A percentile compares a stretch with the other conserved stretches of the same genome.
These are phyloP conservation scores for Nephelium lappaceum DNA, from an alignment of 345 rosid genomes.

Conservation along the genomic window DNA sequence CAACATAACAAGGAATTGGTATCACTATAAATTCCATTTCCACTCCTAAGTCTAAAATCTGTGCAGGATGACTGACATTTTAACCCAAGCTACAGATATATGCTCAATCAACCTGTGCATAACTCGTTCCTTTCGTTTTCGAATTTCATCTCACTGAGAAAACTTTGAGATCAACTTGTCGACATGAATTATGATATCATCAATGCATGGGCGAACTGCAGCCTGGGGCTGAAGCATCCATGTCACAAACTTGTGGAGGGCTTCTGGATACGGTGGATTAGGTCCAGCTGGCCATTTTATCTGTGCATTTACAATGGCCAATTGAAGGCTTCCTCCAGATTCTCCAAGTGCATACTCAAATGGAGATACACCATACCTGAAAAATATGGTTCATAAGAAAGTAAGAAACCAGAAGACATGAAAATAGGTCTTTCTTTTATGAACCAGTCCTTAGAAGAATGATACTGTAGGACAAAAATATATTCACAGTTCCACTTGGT, in stretches of 20 bases:
- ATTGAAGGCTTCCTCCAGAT: slow-evolving; percentile 95
- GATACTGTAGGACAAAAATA: background rate
- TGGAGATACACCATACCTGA: slow-evolving; percentile 92
- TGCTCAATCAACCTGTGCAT: slow-evolving; percentile 15
- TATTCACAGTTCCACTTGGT: background rate
- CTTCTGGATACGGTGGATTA: slow-evolving; percentile 83
- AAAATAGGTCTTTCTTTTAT: slow-evolving; percentile 1
- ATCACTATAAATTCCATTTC: slow-evolving; percentile 19
- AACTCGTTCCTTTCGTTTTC: background rate
- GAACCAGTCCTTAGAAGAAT: background rate
- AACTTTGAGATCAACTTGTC: slow-evolving; percentile 91
- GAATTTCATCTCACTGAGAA: slow-evolving; percentile 38
- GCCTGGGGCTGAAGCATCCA: slow-evolving; percentile 99
- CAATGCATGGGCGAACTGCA: slow-evolving; percentile 83
- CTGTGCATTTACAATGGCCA: slow-evolving; percentile 91
- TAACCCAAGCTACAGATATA: background rate
- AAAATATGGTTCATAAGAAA: background rate
- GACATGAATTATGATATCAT: slow-evolving; percentile 86
- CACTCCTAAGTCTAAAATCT: slow-evolving; percentile 14
- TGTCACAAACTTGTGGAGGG: slow-evolving; percentile 85
- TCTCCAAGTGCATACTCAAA: slow-evolving; percentile 98
- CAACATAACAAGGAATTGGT: slow-evolving; percentile 6
- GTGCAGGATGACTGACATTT: background rate
- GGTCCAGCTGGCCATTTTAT: slow-evolving; percentile 97
- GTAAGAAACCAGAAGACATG: background rate